These are phyloP conservation scores for Leersia perrieri DNA, from an alignment of 176 grass and related monocot genomes.

Conservation along the genomic window DNA sequence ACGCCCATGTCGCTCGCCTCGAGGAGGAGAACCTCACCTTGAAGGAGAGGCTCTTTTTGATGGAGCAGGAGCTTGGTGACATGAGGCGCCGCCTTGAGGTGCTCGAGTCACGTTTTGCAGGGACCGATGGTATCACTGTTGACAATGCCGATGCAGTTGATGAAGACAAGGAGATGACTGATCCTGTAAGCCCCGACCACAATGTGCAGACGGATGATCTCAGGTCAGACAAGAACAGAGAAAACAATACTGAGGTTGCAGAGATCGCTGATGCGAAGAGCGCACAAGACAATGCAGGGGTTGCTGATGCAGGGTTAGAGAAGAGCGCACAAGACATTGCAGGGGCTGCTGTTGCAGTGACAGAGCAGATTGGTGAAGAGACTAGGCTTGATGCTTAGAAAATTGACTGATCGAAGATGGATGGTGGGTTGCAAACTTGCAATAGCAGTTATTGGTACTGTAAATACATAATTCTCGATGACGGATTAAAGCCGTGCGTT, in stretches of 20 bases:
- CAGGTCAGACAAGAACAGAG: neutral
- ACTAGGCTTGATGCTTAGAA: neutral
- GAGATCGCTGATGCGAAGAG: neutral
- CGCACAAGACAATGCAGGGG: neutral
- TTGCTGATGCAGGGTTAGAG: neutral
- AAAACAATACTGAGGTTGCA: neutral
- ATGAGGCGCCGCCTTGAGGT: slow-evolving; percentile 53
- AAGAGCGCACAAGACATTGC: neutral
- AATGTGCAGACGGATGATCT: neutral
- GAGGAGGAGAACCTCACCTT: slow-evolving; percentile 90
- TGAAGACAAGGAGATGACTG: neutral
- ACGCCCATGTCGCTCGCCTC: slow-evolving; percentile 53
- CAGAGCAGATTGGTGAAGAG: neutral
- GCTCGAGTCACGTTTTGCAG: slow-evolving; percentile 34
- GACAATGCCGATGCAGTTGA: slow-evolving; percentile 6
- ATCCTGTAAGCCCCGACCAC: neutral
- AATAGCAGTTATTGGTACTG: slow-evolving; percentile 9
- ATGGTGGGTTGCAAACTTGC: neutral
- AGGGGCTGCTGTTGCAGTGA: neutral
- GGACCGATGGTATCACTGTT: neutral
- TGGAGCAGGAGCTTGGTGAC: slow-evolving; percentile 80
- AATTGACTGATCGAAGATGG: slow-evolving; percentile 5
- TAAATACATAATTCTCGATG: slow-evolving; percentile 38
- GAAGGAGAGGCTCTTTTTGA: slow-evolving; percentile 89
- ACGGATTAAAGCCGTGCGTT: neutral